phyloP scores from a whole-genome alignment of 805 yeast genomes.

The Candida pseudofarinosa region DNA sequence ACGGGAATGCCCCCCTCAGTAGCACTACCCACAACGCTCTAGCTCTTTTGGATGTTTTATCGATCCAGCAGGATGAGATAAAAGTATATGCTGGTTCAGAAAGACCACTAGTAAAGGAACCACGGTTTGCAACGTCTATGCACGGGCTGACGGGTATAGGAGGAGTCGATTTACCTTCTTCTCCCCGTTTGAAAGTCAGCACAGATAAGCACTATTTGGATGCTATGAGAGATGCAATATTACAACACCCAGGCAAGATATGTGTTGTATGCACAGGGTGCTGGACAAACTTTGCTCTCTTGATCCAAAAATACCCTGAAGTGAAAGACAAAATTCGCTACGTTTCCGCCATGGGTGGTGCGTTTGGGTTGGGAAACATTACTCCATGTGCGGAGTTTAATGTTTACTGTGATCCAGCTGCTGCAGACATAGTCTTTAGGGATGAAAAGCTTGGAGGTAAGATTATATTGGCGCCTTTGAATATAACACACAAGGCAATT shows the following conservation, averaged over 20 bases:
- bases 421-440: conserved; percentile 56
- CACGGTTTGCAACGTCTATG: conserved; percentile 54
- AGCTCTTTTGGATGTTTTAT: conserved; percentile 59
- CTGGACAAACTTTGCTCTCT: conserved; percentile 62
- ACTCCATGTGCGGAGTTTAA: conserved; percentile 69
- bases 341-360: conserved; percentile 79
- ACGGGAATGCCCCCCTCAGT: conserved; percentile 63
- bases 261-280: conserved; percentile 75
- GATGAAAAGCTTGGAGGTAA: conserved; percentile 46
- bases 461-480: conserved; percentile 58
- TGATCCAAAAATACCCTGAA: conserved; percentile 55
- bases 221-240: conserved; percentile 41
- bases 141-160: conserved; percentile 78
- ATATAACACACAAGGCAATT: conserved; percentile 63
- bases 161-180: conserved; percentile 62
- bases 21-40: conserved; percentile 68
- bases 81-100: conserved; percentile 67
- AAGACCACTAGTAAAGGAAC: conserved; percentile 49
- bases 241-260: conserved; percentile 43
- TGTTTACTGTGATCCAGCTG: conserved; percentile 69
- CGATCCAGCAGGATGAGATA: conserved; percentile 36
- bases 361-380: conserved; percentile 46
- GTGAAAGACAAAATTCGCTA: conserved; percentile 44
- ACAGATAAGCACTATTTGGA: conserved; percentile 25
- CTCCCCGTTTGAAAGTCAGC: conserved; percentile 28